These are phyloP conservation scores for Gnaphalium uliginosum DNA, from an alignment of 129 eudicot species.

Conservation along the genomic window DNA sequence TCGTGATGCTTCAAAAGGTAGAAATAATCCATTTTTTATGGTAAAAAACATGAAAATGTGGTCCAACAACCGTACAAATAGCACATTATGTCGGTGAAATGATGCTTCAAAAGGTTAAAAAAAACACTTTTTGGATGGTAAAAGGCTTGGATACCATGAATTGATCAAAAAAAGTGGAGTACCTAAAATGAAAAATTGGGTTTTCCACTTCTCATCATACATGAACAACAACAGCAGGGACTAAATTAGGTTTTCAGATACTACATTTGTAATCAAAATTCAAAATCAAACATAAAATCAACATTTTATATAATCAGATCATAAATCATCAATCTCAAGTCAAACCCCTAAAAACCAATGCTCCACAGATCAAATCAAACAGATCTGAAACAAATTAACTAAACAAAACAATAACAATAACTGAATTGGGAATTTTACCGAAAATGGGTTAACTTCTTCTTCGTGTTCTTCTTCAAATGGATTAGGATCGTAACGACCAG, in stretches of 20 bases:
- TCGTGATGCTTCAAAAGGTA: too few relatives aligned
- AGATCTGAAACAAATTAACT: constrained; percentile 20
- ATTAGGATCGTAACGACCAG: constrained; percentile 63
- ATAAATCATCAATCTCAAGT: not conserved
- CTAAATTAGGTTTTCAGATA: not conserved
- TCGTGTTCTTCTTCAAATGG: constrained; percentile 81
- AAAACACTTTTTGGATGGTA: too few relatives aligned
- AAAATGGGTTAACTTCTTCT: constrained; percentile 82
- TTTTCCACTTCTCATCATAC: not conserved
- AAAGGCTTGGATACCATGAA: too few relatives aligned
- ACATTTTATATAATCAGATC: not conserved
- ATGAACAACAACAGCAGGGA: not conserved
- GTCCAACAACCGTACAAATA: not conserved
- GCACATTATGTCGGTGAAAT: not conserved
- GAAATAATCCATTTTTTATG: too few relatives aligned
- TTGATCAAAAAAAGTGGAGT: not conserved
- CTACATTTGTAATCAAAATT: not conserved
- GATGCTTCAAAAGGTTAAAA: not conserved
- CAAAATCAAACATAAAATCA: not conserved
- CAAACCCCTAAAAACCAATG: not conserved
- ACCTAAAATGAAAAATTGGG: not conserved
- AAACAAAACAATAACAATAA: not conserved
- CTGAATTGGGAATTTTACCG: constrained; percentile 47
- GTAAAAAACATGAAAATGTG: too few relatives aligned
- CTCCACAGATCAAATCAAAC: not conserved